A percentile compares a stretch with the other conserved stretches of the same genome.
These are phyloP conservation scores for Atkinsonella hypoxylon DNA, from an alignment of 2,329 filamentous ascomycete species.

Conservation along the genomic window DNA sequence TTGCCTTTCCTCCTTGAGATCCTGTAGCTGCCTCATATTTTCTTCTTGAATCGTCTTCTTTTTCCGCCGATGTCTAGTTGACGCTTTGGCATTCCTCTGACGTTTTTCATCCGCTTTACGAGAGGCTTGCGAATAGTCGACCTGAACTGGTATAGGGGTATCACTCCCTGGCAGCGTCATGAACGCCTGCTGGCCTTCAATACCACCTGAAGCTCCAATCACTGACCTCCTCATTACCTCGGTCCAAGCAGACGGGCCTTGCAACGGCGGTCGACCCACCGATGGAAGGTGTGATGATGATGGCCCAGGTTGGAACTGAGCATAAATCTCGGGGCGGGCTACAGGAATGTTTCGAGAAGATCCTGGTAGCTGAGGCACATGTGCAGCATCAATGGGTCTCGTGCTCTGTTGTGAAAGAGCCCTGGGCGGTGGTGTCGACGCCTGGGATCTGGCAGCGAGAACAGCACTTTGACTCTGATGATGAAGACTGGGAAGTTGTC, in stretches of 20 bases:
- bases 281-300: conserved; percentile 12
- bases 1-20: conserved; percentile 55
- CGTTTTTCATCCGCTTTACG: conserved; percentile 76
- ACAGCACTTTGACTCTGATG: conserved; percentile 16
- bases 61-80: conserved; percentile 67
- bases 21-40: conserved; percentile 54
- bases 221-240: conserved; percentile 21
- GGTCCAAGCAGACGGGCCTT: conserved; percentile 18
- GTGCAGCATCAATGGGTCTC: conserved; percentile 12
- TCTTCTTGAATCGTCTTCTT: conserved; percentile 75
- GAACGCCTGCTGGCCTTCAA: conserved; percentile 25
- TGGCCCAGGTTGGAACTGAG: conserved; percentile 14
- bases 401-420: conserved; percentile 25
- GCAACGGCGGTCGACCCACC: conserved; percentile 10
- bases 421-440: conserved; percentile 17
- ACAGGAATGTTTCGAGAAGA: conserved; percentile 12
- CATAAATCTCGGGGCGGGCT: conserved; percentile 9
- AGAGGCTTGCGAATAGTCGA: conserved; percentile 73
- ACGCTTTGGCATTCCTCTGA: conserved; percentile 74
- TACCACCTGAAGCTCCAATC: conserved; percentile 14
- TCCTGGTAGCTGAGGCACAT: conserved; percentile 14
- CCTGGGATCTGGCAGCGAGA: conserved; percentile 10
- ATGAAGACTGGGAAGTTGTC: conserved; percentile 16
- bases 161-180: conserved; percentile 27
- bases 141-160: conserved; percentile 44